Evolutionary conservation across 148 eudicot species (phyloP).

Genomic region (Spergularia bocconei): DNA sequence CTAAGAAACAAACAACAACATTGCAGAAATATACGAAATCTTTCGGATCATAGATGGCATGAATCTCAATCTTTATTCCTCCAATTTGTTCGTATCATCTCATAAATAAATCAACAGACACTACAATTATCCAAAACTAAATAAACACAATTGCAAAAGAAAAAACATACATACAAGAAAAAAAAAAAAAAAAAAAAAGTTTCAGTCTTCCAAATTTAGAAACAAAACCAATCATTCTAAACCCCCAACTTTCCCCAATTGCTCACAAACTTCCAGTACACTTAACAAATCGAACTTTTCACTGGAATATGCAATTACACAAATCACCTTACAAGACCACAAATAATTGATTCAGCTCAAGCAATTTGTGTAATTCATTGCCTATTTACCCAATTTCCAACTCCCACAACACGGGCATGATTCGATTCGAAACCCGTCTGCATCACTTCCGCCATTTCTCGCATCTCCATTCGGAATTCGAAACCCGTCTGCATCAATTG

Average conservation of each 20-base stretch:
- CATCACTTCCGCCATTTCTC: not conserved
- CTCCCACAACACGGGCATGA: too few species aligned
- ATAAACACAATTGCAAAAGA: not conserved
- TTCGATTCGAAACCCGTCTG: not conserved
- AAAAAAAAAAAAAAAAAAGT: not conserved
- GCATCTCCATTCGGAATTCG: not conserved
- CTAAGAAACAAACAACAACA: not conserved
- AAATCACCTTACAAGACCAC: too few species aligned
- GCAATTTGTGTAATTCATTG: not conserved
- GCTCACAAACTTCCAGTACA: slow-evolving; percentile 12
- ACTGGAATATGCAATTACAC: too few species aligned
- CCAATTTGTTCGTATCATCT: not conserved
- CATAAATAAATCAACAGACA: not conserved
- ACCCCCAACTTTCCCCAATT: not conserved
- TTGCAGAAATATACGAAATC: not conserved
- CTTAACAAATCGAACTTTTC: not conserved
- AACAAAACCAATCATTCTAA: not conserved
- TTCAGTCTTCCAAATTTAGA: slow-evolving; percentile 8
- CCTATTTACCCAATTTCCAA: not conserved
- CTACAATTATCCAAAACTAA: not conserved
- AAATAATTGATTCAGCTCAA: too few species aligned
- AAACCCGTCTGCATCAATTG: not conserved
- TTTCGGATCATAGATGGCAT: not conserved
- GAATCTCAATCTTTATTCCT: not conserved
- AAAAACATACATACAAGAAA: not conserved